These are phyloP conservation scores for Tylopilus balloui DNA, from an alignment of 768 basidiomycete genomes.

Conservation along the genomic window DNA sequence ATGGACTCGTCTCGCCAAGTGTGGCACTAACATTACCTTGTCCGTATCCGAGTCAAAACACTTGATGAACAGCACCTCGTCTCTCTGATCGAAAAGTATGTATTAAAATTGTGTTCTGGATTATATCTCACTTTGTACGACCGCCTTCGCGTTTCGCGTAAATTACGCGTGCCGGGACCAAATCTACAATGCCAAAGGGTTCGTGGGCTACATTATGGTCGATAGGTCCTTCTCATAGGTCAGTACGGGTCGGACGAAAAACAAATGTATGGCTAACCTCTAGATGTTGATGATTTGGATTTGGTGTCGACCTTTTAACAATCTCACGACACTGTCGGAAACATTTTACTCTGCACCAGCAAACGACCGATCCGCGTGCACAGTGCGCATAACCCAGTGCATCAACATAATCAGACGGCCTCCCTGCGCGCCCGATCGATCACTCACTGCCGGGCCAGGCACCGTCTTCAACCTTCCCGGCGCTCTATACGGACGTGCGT, in stretches of 20 bases:
- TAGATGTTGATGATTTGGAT: constrained; percentile 44
- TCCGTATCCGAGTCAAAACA: constrained; percentile 39
- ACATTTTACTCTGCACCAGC: constrained; percentile 10
- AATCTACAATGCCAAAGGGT: background rate
- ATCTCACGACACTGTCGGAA: constrained; percentile 39
- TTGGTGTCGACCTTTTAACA: constrained; percentile 36
- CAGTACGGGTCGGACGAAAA: too few relatives aligned
- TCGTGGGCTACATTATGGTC: background rate
- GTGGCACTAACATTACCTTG: constrained; percentile 35
- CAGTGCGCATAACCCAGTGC: background rate
- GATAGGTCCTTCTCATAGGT: background rate
- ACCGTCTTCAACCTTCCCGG: background rate
- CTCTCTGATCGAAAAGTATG: constrained; percentile 34
- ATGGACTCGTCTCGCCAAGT: constrained; percentile 17
- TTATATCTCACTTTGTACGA: constrained; percentile 30
- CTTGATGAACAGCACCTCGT: constrained; percentile 38
- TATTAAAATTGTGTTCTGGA: constrained; percentile 35
- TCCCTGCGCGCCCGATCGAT: background rate
- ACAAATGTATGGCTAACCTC: constrained; percentile 19
- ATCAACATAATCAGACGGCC: background rate
- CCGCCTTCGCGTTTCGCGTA: constrained; percentile 27
- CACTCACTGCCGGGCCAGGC: background rate
- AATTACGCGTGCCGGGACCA: constrained; percentile 26
- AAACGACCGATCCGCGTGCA: background rate
- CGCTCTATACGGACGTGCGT: background rate